These are phyloP conservation scores for Daedaleopsis sinensis DNA, from an alignment of 768 basidiomycete species.

Conservation along the genomic window DNA sequence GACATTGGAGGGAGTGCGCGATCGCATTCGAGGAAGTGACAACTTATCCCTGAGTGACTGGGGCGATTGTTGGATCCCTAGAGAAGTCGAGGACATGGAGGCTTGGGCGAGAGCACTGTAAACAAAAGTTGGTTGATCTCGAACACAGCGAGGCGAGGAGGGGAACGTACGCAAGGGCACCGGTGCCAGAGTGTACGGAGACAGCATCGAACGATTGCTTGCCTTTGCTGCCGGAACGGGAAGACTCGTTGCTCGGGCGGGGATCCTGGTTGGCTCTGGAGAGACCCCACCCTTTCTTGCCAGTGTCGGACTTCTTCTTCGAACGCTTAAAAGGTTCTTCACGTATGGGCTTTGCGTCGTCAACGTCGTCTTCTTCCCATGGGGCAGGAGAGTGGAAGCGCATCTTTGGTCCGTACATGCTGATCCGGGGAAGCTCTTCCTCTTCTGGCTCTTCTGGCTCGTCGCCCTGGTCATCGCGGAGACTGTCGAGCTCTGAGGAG, in stretches of 20 bases:
- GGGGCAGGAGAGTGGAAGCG: slow-evolving; percentile 80
- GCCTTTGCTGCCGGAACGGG: slow-evolving; percentile 47
- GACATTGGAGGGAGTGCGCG: slow-evolving; percentile 33
- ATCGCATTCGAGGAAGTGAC: slow-evolving; percentile 42
- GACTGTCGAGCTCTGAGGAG: slow-evolving; percentile 21
- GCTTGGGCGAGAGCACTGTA: slow-evolving; percentile 62
- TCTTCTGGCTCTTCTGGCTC: slow-evolving; percentile 43
- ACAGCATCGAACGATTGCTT: slow-evolving; percentile 65
- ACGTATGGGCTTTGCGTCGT: slow-evolving; percentile 41
- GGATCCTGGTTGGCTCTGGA: slow-evolving; percentile 40
- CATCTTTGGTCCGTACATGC: slow-evolving; percentile 81
- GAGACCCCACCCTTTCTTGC: slow-evolving; percentile 51
- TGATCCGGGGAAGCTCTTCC: slow-evolving; percentile 56
- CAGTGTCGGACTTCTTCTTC: slow-evolving; percentile 38
- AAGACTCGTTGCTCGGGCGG: slow-evolving; percentile 70
- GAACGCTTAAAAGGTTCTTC: slow-evolving; percentile 37
- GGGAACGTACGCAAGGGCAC: slow-evolving; percentile 60
- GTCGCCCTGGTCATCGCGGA: slow-evolving; percentile 24
- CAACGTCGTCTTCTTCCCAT: slow-evolving; percentile 64
- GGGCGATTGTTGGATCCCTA: slow-evolving; percentile 39
- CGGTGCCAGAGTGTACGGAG: slow-evolving; percentile 51
- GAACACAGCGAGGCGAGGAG: slow-evolving; percentile 2
- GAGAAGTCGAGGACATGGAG: slow-evolving; percentile 58
- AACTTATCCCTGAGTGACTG: slow-evolving; percentile 46
- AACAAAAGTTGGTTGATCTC: not conserved